Percentiles rank a stretch among this genome's conserved stretches.
These are phyloP conservation scores for Rhodotorula sp. DNA, from an alignment of 1,284 basidiomycete genomes.

Conservation along the genomic window DNA sequence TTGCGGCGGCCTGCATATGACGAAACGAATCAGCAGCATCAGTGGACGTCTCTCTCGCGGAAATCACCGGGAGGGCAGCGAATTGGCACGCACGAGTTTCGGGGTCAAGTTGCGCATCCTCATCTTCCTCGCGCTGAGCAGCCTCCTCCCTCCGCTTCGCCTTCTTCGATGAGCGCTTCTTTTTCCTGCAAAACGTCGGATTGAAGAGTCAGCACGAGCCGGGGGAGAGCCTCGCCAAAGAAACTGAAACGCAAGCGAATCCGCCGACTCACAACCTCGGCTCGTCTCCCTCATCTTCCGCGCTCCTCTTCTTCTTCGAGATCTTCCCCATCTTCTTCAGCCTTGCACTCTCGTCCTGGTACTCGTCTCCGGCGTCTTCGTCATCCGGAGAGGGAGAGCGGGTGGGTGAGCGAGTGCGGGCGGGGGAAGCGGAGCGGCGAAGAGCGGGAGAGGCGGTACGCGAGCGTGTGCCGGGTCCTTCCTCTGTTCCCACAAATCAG, in stretches of 20 bases:
- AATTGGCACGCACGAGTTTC: constrained; percentile 46
- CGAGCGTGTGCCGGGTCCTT: background rate
- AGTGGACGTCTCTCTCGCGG: no score
- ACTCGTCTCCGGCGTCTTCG: constrained; percentile 29
- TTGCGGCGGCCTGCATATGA: constrained; percentile 33
- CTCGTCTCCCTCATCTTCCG: constrained; percentile 56
- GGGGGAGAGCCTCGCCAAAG: constrained; percentile 50
- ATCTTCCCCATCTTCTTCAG: constrained; percentile 48
- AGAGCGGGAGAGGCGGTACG: constrained; percentile 1
- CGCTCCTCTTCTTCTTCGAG: constrained; percentile 55
- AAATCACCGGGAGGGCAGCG: constrained; percentile 36
- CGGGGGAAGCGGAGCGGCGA: constrained; percentile 7
- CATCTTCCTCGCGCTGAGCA: constrained; percentile 51
- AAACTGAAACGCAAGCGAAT: constrained; percentile 43
- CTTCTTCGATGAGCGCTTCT: constrained; percentile 54
- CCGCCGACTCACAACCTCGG: constrained; percentile 58
- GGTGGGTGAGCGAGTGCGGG: constrained; percentile 13
- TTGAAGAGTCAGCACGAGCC: constrained; percentile 64
- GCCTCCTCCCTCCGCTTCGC: constrained; percentile 53
- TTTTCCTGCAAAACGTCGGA: constrained; percentile 58
- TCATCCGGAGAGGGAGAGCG: constrained; percentile 4
- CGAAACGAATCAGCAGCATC: background rate
- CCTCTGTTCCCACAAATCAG: background rate
- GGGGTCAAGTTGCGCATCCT: constrained; percentile 61
- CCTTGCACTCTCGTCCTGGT: constrained; percentile 12